Evolutionary conservation across 176 grass and related monocot genomes (phyloP).

Genomic region (Triticum timopheevii): DNA sequence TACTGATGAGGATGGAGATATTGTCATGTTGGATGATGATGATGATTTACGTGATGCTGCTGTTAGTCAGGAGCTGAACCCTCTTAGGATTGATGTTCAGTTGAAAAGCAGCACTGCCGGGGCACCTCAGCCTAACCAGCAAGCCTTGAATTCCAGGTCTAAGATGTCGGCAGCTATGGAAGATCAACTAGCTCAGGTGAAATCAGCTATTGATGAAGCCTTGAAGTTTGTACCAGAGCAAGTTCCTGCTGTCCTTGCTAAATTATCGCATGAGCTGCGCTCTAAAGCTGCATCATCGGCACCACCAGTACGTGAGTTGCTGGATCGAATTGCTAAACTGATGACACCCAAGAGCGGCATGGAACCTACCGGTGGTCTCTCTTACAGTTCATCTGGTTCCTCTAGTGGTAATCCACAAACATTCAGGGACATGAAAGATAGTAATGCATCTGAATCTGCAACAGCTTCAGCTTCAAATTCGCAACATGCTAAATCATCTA

Average conservation of each 20-base stretch:
- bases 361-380: conserved; percentile 29
- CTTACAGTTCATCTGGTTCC: conserved; percentile 31
- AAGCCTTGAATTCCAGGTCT: conserved; percentile 20
- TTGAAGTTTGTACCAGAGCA: conserved; percentile 53
- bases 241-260: conserved; percentile 34
- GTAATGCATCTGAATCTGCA: not conserved
- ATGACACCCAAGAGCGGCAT: conserved; percentile 30
- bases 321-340: conserved; percentile 41
- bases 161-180: conserved; percentile 23
- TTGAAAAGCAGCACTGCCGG: conserved; percentile 41
- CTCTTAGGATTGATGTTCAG: conserved; percentile 62
- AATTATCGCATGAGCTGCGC: conserved; percentile 38
- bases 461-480: conserved; percentile 23
- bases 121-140: conserved; percentile 8
- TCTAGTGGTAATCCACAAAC: not conserved
- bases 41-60: conserved; percentile 67
- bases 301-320: conserved; percentile 42
- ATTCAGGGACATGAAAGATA: not conserved
- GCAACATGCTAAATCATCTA: conserved; percentile 17
- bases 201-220: conserved; percentile 52
- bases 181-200: conserved; percentile 40
- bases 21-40: conserved; percentile 67
- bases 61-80: conserved; percentile 68
- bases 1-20: conserved; percentile 69
- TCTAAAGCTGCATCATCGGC: conserved; percentile 35